Evolutionary conservation across 106 monocot species (phyloP), one percentile per base, ranked within the genome.

Genomic region (Dendrobium huoshanense): DNA sequence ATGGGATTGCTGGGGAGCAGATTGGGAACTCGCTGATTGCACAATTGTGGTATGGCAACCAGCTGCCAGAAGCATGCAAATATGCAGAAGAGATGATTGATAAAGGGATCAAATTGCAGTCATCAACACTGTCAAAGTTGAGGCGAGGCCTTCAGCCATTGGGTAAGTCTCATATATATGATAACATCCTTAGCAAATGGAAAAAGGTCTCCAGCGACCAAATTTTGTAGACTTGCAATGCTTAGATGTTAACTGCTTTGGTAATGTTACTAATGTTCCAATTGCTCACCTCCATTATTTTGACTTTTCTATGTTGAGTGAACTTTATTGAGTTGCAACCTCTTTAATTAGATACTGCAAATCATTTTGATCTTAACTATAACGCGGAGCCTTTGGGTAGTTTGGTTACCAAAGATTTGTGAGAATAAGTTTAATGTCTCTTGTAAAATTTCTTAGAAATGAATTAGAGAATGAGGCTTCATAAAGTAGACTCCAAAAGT

Each of bases 41-140:
- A 16, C 68, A 33, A 56, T 75, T 92, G 72, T 37, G 81, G 7
- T 82, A 86, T 4, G 2, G 78, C 13, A 80, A 88, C 7, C 84
- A 29, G 81, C 79, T 96, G 22, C 91, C 93, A 0, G 96, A 96
- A 77, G 93, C 91, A 70, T 96, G 96, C 78, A 91, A 86, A 82
- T 81, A 77, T 79, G 93, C 91, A 5, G 93, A 96, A 75, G 85
- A 89, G 72, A 87, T 93, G 85, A 89, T 93, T n/a, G 93, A 96
- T 64, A 84, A 74, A 15, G 82, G 89, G 33, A 86, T 96, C 72
- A 96, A 90, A 85, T 72, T 96, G 79, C 79, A 77, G 27, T 93
- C 93, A 16, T 80, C 87, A 0, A 93, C 85, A 37, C 73, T 96
- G 51, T 89, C 88, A 0, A 90, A 85, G 86, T 83, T 96, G 80